Evolutionary conservation across 2,329 filamentous ascomycete species (phyloP).

Genomic region (Domatiomyces catenatus): DNA sequence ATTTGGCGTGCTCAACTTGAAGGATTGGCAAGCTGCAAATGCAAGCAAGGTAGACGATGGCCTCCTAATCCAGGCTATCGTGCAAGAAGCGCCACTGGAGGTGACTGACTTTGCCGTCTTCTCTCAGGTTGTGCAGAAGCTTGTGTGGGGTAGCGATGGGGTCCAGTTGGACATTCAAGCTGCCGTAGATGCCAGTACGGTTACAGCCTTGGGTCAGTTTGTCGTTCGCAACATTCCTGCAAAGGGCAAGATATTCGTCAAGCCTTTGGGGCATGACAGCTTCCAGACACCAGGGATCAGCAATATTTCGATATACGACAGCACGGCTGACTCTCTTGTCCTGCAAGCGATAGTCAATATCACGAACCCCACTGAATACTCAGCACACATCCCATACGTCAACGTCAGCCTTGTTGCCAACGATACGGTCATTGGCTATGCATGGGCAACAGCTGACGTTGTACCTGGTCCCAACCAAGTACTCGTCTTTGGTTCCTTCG

Average conservation of each 20-base stretch:
- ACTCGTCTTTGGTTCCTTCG: conserved; percentile 57
- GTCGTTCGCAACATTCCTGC: conserved; percentile 68
- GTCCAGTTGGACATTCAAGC: conserved; percentile 64
- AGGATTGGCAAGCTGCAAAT: conserved; percentile 70
- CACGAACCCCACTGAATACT: conserved; percentile 80
- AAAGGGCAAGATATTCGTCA: conserved; percentile 73
- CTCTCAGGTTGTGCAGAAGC: conserved; percentile 60
- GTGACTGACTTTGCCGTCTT: conserved; percentile 71
- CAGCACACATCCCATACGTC: conserved; percentile 63
- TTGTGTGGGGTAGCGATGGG: conserved; percentile 57
- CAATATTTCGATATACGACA: conserved; percentile 57
- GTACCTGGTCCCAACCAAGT: conserved; percentile 56
- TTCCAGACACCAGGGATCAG: conserved; percentile 49
- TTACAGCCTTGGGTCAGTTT: conserved; percentile 67
- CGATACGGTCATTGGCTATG: conserved; percentile 58
- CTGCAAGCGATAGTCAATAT: conserved; percentile 62
- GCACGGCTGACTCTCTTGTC: conserved; percentile 53
- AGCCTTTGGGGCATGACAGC: conserved; percentile 43
- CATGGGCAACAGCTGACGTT: conserved; percentile 47
- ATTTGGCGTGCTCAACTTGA: conserved; percentile 64
- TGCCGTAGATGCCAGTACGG: conserved; percentile 64
- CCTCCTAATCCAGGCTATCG: conserved; percentile 58
- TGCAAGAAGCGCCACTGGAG: conserved; percentile 64
- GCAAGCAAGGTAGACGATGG: conserved; percentile 53
- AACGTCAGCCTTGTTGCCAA: conserved; percentile 65